Percentiles rank a stretch among this genome's conserved stretches.
phyloP scores from a whole-genome alignment of 257 asterid species.

The Verbena officinalis region DNA sequence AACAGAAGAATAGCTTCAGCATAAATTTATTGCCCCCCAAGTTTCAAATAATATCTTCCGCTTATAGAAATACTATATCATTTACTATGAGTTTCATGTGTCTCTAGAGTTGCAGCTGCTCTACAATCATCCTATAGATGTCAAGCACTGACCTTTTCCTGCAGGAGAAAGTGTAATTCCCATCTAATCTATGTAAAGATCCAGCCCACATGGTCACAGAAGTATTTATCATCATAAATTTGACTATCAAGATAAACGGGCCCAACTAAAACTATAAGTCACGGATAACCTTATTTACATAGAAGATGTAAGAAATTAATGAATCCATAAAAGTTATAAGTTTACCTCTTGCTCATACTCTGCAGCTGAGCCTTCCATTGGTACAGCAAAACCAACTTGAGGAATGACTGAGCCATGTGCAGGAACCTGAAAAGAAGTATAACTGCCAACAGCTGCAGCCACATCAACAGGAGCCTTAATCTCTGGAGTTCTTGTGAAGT shows the following conservation, averaged over 20 bases:
- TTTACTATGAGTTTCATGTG: background rate
- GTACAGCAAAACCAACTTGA: slow-evolving; percentile 30
- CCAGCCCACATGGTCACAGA: background rate
- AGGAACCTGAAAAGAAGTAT: slow-evolving; percentile 51
- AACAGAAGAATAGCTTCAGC: background rate
- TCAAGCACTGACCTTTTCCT: background rate
- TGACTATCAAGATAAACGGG: background rate
- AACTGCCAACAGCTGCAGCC: slow-evolving; percentile 58
- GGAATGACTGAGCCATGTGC: slow-evolving; percentile 39
- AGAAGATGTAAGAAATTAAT: slow-evolving; percentile 11
- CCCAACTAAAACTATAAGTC: background rate
- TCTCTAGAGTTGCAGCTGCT: slow-evolving; percentile 14
- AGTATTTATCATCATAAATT: background rate
- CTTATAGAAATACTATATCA: background rate
- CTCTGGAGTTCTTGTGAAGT: slow-evolving; percentile 56
- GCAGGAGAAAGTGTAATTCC: slow-evolving; percentile 18
- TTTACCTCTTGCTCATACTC: slow-evolving; percentile 60
- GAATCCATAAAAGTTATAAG: background rate
- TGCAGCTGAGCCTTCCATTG: slow-evolving; percentile 36
- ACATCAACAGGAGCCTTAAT: slow-evolving; percentile 61
- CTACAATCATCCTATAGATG: background rate
- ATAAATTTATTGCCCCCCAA: background rate
- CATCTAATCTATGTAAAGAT: background rate
- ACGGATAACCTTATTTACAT: background rate
- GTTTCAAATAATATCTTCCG: background rate